Conservation (phyloP, 2,329 filamentous ascomycete genomes). For the Neocucurbitaria cava region DNA sequence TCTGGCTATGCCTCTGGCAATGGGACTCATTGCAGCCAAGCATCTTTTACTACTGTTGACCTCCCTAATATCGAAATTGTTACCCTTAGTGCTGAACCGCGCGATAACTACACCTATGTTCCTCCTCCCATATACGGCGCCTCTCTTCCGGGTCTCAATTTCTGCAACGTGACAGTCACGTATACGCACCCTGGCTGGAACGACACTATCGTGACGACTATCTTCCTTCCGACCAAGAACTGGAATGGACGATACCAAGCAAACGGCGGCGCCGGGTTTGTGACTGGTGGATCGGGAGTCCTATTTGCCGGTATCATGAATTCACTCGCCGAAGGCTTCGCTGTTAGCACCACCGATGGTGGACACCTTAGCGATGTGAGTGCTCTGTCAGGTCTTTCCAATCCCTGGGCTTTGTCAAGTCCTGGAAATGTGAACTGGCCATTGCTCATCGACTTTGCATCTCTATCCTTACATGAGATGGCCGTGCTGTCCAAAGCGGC, state of each 20-base stretch:
- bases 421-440: constrained; percentile 27
- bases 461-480: constrained; percentile 38
- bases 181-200: constrained; percentile 47
- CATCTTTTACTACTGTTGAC: background rate
- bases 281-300: constrained; percentile 21
- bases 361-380: constrained; percentile 9
- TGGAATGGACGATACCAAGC: constrained; percentile 26
- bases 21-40: background rate
- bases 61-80: background rate
- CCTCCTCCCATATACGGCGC: background rate
- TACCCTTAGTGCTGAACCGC: background rate
- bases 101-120: background rate
- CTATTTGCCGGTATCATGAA: constrained; percentile 12
- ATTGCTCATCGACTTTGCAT: constrained; percentile 40
- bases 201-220: constrained; percentile 36
- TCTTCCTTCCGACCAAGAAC: constrained; percentile 37
- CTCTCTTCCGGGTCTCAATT: constrained; percentile 11
- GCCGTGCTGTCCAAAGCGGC: constrained; percentile 13
- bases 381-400: background rate
- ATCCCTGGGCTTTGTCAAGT: constrained; percentile 6
- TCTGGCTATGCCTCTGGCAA: background rate
- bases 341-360: constrained; percentile 23
- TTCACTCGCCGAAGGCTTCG: constrained; percentile 27
- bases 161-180: constrained; percentile 48
- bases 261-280: constrained; percentile 22